phyloP scores from a whole-genome alignment of 805 yeast species.

The Sugiyamaella marilandica region DNA sequence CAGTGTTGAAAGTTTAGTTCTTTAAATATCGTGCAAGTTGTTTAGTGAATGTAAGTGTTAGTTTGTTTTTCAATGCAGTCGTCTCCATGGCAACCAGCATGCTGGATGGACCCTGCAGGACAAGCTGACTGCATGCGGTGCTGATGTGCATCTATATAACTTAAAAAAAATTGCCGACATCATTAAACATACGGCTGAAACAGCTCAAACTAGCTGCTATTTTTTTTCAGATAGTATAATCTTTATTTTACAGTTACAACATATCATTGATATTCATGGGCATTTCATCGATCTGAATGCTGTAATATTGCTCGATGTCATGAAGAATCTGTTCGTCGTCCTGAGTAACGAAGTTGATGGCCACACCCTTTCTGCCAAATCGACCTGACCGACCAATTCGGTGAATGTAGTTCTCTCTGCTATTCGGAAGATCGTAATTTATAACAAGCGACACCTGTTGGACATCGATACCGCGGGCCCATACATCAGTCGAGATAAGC shows the following conservation, averaged over 20 bases:
- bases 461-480: constrained; percentile 97
- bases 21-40: too few species aligned
- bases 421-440: constrained; percentile 87
- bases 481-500: constrained; percentile 86
- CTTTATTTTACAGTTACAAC: constrained; percentile 21
- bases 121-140: too few species aligned
- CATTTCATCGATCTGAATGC: constrained; percentile 88
- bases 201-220: too few species aligned
- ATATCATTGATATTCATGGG: constrained; percentile 50
- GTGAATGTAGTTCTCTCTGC: constrained; percentile 91
- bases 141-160: too few species aligned
- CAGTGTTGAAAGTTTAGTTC: too few species aligned
- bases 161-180: too few species aligned
- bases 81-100: too few species aligned
- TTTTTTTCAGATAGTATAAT: too few species aligned
- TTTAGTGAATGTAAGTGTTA: too few species aligned
- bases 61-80: too few species aligned
- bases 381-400: constrained; percentile 98
- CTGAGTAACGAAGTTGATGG: constrained; percentile 85
- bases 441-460: constrained; percentile 95
- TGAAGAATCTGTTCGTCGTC: constrained; percentile 70
- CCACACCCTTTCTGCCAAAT: constrained; percentile 98
- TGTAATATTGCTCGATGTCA: constrained; percentile 85
- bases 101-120: too few species aligned
- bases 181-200: too few species aligned